phyloP scores from a whole-genome alignment of 2,329 filamentous ascomycete genomes.

The Scedosporium dehoogii region DNA sequence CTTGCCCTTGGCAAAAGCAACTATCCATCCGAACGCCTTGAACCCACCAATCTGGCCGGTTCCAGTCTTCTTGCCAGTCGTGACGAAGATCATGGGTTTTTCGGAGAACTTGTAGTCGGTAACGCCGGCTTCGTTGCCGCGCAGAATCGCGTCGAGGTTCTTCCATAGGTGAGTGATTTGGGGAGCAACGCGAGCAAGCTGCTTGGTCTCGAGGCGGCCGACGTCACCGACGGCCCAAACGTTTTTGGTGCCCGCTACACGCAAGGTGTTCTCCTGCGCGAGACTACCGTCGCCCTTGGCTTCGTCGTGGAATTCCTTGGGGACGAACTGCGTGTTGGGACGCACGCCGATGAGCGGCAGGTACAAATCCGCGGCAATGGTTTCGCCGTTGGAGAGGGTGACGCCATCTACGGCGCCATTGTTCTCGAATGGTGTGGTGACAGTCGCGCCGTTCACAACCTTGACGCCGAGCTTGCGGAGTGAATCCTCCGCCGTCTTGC shows the following conservation, averaged over 20 bases:
- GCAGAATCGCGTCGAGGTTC: slow-evolving; percentile 21
- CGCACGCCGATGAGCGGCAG: slow-evolving; percentile 35
- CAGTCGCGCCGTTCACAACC: slow-evolving; percentile 27
- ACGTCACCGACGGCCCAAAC: slow-evolving; percentile 36
- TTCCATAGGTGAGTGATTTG: slow-evolving; percentile 22
- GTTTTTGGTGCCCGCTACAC: slow-evolving; percentile 23
- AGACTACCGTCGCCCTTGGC: slow-evolving; percentile 17
- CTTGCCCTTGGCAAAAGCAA: slow-evolving; percentile 28
- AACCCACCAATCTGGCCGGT: slow-evolving; percentile 26
- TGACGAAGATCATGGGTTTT: slow-evolving; percentile 24
- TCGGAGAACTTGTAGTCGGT: slow-evolving; percentile 19
- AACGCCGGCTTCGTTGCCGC: slow-evolving; percentile 17
- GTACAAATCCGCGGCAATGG: slow-evolving; percentile 29
- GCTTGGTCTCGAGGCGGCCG: slow-evolving; percentile 29
- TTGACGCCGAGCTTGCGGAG: slow-evolving; percentile 34
- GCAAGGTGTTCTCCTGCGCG: slow-evolving; percentile 26
- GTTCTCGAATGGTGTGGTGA: slow-evolving; percentile 12
- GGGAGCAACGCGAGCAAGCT: slow-evolving; percentile 16
- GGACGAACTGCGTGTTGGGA: slow-evolving; percentile 35
- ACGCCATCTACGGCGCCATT: slow-evolving; percentile 14
- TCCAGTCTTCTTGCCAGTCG: slow-evolving; percentile 27
- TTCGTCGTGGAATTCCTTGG: slow-evolving; percentile 24
- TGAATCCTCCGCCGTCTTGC: slow-evolving; percentile 25
- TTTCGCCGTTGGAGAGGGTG: slow-evolving; percentile 22
- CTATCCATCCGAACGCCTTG: slow-evolving; percentile 26